Base-by-base conservation (phyloP, 768 basidiomycete genomes). In the Boletus tylopilopsis region DNA sequence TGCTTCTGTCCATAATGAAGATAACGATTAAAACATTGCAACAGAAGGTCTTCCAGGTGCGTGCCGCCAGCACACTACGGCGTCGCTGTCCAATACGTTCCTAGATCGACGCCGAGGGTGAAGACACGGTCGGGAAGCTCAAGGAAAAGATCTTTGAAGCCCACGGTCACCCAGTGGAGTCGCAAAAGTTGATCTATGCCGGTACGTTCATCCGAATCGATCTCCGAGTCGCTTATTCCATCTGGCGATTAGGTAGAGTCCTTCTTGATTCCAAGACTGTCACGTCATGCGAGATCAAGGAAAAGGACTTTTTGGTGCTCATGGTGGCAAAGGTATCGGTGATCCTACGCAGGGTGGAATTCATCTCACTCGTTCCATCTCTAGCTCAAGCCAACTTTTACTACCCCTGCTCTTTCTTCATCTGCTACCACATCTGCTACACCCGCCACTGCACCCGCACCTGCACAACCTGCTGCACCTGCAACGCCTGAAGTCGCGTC, bases 241-340 rank as follows among this genome's bases (percentile, higher is more conserved):
- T 34, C 25, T 27, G 15, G 34, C 19, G 44, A 54, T 22, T 65
- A 96, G 95, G 96, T 47, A 94, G 95, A 76, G 87, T 99, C 40
- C 78, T 98, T 19, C 65, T 81, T 10, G 94, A 99, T 67, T 81
- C 83, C 50, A 94, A 94, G 75, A 87, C 87, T 2, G 79, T 99
- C 30, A 88, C 80, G 59, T 86, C 88, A 39, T 89, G 87, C 62
- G 82, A 87, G 46, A 90, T 98, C 76, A 94, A 96, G 73, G 95
- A 98, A 71, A 98, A 96, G 74, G 95, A 96, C 68, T 99, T 99
- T 73, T 73, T 98, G 52, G 96, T 99, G n/a, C 82, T 99, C 36
- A 99, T 98, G 95, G 90, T 97, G 29, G 82, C 93, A 43, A 98
- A 96, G 83, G 94, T 94, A 54, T 48, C 38, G 30, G 37, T 43